Percentiles rank a stretch among this genome's conserved stretches.
These are phyloP conservation scores for Aristolochia californica DNA, from an alignment of 164 flowering plant species.

Conservation along the genomic window DNA sequence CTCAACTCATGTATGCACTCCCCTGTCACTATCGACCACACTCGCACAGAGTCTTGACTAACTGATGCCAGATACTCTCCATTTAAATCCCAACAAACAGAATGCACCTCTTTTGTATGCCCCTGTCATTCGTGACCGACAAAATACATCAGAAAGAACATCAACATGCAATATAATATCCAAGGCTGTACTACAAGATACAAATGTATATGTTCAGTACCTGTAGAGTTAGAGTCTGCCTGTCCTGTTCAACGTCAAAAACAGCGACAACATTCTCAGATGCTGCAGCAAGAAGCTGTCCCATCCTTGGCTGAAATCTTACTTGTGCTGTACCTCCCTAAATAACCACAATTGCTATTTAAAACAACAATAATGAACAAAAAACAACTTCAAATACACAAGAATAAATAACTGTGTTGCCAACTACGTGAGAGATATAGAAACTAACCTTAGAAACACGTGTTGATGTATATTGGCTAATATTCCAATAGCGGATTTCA, in stretches of 20 bases:
- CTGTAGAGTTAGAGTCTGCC: conserved; percentile 48
- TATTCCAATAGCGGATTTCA: conserved; percentile 69
- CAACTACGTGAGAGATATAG: neutral
- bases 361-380: too few species aligned
- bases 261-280: conserved; percentile 65
- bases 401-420: neutral
- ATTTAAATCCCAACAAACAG: conserved; percentile 77
- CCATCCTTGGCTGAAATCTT: conserved; percentile 80
- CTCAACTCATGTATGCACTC: conserved; percentile 72
- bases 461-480: conserved; percentile 38
- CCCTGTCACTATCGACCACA: conserved; percentile 61
- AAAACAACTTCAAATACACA: neutral
- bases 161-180: neutral
- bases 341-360: conserved; percentile 10
- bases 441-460: conserved; percentile 53
- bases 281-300: conserved; percentile 77
- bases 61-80: conserved; percentile 81
- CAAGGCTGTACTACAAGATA: neutral
- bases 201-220: conserved; percentile 22
- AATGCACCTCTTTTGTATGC: conserved; percentile 50
- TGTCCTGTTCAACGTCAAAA: conserved; percentile 75
- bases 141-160: neutral
- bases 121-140: conserved; percentile 30
- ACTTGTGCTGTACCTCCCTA: conserved; percentile 76
- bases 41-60: conserved; percentile 61